Evolutionary conservation across 352 stramenopile genomes (phyloP), one percentile per base, ranked within the genome.

Genomic region (Peronospora farinosa): DNA sequence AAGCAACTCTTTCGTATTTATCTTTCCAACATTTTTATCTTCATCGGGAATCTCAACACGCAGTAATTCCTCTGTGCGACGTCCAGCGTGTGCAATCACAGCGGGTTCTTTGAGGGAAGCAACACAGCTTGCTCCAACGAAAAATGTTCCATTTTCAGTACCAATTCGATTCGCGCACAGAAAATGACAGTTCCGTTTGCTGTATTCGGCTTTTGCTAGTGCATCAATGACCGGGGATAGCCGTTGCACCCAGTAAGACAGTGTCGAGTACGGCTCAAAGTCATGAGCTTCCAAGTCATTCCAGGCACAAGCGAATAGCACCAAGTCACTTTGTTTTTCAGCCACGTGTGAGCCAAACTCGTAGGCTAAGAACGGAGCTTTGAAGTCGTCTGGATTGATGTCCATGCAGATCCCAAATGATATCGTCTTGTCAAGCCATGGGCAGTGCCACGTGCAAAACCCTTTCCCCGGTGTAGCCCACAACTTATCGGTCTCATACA

Each of bases 371-470:
- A 86, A 91, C 8, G 77, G 65, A 37, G 84, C 60, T 19, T 58
- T 65, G 47, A 95, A 92, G 58, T 92, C 74, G 45, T 87, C 60
- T 15, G 84, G 84, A 47, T 95, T 95, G 51, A 95, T 92, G 60
- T 95, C 84, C 84, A 95, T 95, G 56, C 84, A 95, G 52, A 95
- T 91, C 32, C 84, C 82, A 52, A 92, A 90, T 2, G 77, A 86
- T 15, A 92, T 84, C 5, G 67, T 78, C 58, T 83, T 80, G 54
- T 81, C 28, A 12, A 93, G 72, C 77, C 78, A 89, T 31, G 79
- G 73, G 38, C 82, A 92, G 57, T 78, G 50, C 76, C 76, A 92
- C 19, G 69, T 72, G 25, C 12, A 61, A 58, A 93, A 93, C 2
- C 70, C 69, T 12, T 68, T 60, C 16, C 78, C 79, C 0, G 78